Evolutionary conservation across 2,329 filamentous ascomycete genomes (phyloP), one percentile per base, ranked within the genome.

Genomic region (Alternaria burnsii): DNA sequence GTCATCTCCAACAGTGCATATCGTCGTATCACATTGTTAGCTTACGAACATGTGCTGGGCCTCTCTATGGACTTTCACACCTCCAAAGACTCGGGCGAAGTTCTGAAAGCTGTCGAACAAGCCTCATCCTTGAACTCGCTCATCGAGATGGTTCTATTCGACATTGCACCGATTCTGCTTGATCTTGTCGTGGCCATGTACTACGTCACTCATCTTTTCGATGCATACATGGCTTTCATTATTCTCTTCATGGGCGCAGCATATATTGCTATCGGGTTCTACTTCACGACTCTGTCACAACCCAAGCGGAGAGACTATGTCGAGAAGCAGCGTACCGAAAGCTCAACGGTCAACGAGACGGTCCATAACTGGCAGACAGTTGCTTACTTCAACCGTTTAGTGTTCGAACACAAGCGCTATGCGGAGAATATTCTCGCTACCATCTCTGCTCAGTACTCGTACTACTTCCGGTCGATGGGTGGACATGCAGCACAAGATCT

Each of bases 11-110:
- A 88, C 58, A 85, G 84, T 62, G 83, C 85, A 0, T 87, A 88
- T 63, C 81, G 84, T 48, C 81, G 83, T 18, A 82, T 92, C 47
- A 85, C 83, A 11, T 85, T 85, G 1, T 83, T 87, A 2, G 86
- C 88, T 0, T 92, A 91, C 71, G 82, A 84, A 58, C 89, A 92
- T 59, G 83, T 92, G 34, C 88, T 92, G 83, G 82, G 80, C n/a
- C 81, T 91, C 1, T 89, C 88, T 0, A 89, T 89, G 79, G 88
- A 91, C 62, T 92, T 91, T 55, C 89, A 92, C 71, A 86, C 87
- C 18, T 84, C 84, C 51, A 89, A 89, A 64, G 84, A 86, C 55
- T 88, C 87, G 1, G 88, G 87, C 1, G 86, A 90, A 62, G 81
- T 92, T 0, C 86, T 88, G 73, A 85, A 87, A 63, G 85, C 88